Percentiles rank a stretch among this genome's conserved stretches.
These are phyloP conservation scores for Aspergillus hortae DNA, from an alignment of 2,329 filamentous ascomycete species.

Conservation along the genomic window DNA sequence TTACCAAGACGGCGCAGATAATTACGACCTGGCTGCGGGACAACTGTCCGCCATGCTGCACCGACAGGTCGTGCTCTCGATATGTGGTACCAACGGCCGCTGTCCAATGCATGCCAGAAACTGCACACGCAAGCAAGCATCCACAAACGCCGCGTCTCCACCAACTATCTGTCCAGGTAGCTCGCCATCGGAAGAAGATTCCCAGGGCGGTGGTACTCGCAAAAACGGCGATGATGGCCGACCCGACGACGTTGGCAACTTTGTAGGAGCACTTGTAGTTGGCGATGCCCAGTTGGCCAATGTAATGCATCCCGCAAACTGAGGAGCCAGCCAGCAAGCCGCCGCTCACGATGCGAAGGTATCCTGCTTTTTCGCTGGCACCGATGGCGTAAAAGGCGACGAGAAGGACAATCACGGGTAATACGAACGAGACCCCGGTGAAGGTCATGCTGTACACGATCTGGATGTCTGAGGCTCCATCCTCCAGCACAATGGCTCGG, in stretches of 20 bases:
- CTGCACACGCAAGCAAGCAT: slow-evolving; percentile 65
- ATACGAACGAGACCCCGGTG: slow-evolving; percentile 73
- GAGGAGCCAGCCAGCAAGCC: slow-evolving; percentile 69
- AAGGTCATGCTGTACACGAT: slow-evolving; percentile 70
- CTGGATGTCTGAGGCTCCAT: slow-evolving; percentile 61
- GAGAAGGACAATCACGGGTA: slow-evolving; percentile 72
- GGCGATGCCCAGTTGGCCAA: slow-evolving; percentile 76
- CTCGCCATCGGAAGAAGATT: slow-evolving; percentile 73
- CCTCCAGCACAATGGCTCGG: slow-evolving; percentile 67
- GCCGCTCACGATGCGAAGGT: slow-evolving; percentile 58
- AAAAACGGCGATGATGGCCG: slow-evolving; percentile 67
- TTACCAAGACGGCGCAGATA: slow-evolving; percentile 67
- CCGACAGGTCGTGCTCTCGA: slow-evolving; percentile 49
- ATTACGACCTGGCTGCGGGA: slow-evolving; percentile 66
- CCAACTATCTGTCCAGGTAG: slow-evolving; percentile 73
- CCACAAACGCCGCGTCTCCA: slow-evolving; percentile 70
- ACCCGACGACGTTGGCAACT: slow-evolving; percentile 59
- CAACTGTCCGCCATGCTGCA: slow-evolving; percentile 38
- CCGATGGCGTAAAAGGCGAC: slow-evolving; percentile 69
- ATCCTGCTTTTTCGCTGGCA: slow-evolving; percentile 54
- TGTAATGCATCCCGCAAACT: slow-evolving; percentile 82
- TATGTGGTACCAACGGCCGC: slow-evolving; percentile 70
- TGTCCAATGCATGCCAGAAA: slow-evolving; percentile 87
- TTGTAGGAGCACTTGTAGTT: slow-evolving; percentile 69
- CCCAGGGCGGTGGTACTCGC: slow-evolving; percentile 68